Base-by-base conservation (phyloP, 768 basidiomycete species). In the Hypholoma fasciculare region DNA sequence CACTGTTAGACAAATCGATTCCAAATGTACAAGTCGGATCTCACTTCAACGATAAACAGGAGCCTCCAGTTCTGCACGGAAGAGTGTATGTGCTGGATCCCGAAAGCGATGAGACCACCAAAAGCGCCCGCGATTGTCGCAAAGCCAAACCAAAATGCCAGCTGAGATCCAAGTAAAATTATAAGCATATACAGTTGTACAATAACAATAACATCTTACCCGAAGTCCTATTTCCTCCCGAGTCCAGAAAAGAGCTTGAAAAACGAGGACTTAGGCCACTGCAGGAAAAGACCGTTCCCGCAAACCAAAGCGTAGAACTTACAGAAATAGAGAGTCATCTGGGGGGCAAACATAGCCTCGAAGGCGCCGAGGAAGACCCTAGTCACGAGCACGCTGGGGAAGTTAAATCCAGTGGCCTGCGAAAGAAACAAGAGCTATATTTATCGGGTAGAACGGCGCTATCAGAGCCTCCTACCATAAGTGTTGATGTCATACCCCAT, bases 51-150 rank as follows among this genome's bases (percentile, higher is more conserved):
- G 61, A 93, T 83, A 70, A 92, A 92, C 6, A 92, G 71, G 19
- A 88, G 74, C 55, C 82, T 78, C 89, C 84, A 86, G 58, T 83
- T 76, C 9, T 75, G 67, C 30, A 88, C 69, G 4, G 78, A 63
- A 0, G 77, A 60, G 54, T 85, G 71, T 1, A 76, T 77, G 65
- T 90, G 81, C 62, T 90, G 88, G 9, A 93, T 76, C 1, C 90
- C 92, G 61, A 89, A 93, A 3, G 92, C 90, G 42, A 94, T 82
- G 47, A 92, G 73, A 14, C 92, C 91, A 13, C 90, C 90, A 59
- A 93, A 93, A 6, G 92, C 92, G 19, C 91, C 91, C 4, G 92
- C 89, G 4, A 91, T 83, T 2, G 91, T 90, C 4, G 91, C 90
- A 66, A 92, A 93, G 7, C 88, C 88, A 60, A 92, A 93, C 88